phyloP scores from a whole-genome alignment of 2,329 filamentous ascomycete species.

The Xylariaceae sp. region DNA sequence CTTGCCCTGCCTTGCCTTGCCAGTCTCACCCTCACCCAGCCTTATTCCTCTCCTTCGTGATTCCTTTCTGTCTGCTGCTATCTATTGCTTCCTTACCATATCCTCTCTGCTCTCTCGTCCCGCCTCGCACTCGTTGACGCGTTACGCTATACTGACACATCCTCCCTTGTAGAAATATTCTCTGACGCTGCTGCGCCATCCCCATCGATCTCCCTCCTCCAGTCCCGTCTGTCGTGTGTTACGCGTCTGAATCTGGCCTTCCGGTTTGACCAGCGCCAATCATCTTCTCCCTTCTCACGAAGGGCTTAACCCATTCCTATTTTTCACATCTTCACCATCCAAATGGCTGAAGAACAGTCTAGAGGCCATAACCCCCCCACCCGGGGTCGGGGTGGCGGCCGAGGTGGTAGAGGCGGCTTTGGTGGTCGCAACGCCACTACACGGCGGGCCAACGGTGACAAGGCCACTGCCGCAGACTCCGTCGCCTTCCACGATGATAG shows the following conservation, averaged over 20 bases:
- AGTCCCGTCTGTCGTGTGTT: constrained; percentile 14
- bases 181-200: constrained; percentile 5
- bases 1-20: background rate
- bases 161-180: constrained; percentile 1
- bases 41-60: background rate
- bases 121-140: background rate
- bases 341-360: constrained; percentile 93
- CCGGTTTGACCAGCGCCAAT: constrained; percentile 26
- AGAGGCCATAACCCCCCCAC: constrained; percentile 62
- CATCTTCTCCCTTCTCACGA: constrained; percentile 28
- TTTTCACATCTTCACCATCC: constrained; percentile 38
- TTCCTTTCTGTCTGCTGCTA: too few relatives aligned
- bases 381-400: constrained; percentile 85
- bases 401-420: constrained; percentile 77
- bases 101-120: background rate
- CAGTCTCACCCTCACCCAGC: background rate
- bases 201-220: background rate
- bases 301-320: constrained; percentile 28
- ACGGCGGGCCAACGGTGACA: constrained; percentile 65
- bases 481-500: constrained; percentile 69
- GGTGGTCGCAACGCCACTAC: constrained; percentile 54
- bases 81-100: background rate
- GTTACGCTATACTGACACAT: constrained; percentile 4
- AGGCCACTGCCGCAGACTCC: constrained; percentile 53
- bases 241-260: constrained; percentile 24